Evolutionary conservation across 2,329 filamentous ascomycete genomes (phyloP).

Genomic region (Sporothrix mexicana): DNA sequence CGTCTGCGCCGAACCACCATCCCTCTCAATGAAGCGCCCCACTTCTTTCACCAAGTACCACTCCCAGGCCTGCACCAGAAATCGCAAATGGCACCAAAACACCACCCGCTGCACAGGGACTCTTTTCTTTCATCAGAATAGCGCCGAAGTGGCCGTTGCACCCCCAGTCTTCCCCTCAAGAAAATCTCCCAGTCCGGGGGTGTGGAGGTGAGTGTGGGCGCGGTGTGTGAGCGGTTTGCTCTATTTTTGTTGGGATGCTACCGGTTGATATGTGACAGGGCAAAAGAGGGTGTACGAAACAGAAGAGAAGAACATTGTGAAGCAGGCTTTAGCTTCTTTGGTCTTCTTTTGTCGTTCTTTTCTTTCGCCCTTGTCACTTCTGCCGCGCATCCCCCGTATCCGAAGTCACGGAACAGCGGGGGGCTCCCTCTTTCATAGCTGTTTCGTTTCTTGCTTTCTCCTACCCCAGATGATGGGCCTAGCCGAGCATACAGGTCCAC

Average conservation of each 20-base stretch:
- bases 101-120: background rate
- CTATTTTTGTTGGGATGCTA: background rate
- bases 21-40: background rate
- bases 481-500: background rate
- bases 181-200: background rate
- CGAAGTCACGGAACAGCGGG: background rate
- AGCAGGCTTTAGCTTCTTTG: slow-evolving; percentile 13
- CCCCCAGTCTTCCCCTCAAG: background rate
- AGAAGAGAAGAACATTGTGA: background rate
- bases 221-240: background rate
- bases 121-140: slow-evolving; percentile 5
- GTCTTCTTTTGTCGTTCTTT: background rate
- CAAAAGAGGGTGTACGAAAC: background rate
- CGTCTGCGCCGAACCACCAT: slow-evolving; percentile 1
- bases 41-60: background rate
- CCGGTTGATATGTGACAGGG: background rate
- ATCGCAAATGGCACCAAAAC: background rate
- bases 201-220: background rate
- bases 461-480: slow-evolving; percentile 20
- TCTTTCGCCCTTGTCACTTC: background rate
- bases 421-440: background rate
- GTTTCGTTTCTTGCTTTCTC: background rate
- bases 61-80: no score
- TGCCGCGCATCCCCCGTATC: background rate
- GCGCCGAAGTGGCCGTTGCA: slow-evolving; percentile 20